phyloP scores from a whole-genome alignment of 345 rosid species.

The Firmiana major region DNA sequence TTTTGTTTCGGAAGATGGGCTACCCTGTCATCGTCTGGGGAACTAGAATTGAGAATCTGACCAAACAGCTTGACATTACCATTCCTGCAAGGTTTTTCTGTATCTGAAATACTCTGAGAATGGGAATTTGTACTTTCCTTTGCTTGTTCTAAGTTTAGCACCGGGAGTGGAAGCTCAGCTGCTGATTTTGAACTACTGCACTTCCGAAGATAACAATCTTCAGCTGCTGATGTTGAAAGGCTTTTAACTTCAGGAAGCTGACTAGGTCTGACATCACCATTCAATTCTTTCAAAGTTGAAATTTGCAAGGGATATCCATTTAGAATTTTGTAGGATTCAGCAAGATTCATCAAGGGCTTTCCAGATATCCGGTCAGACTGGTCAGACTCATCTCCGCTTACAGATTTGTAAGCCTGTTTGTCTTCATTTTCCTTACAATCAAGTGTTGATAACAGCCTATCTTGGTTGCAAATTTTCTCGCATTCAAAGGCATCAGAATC shows the following conservation, averaged over 20 bases:
- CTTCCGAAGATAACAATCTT: constrained; percentile 50
- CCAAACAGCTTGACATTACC: constrained; percentile 87
- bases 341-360: constrained; percentile 26
- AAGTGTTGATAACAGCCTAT: constrained; percentile 30
- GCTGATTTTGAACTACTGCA: constrained; percentile 38
- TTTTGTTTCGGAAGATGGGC: constrained; percentile 25
- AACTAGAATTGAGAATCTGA: constrained; percentile 52
- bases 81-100: constrained; percentile 47
- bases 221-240: constrained; percentile 23
- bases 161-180: constrained; percentile 38
- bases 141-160: constrained; percentile 31
- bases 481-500: constrained; percentile 30
- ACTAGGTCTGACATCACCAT: constrained; percentile 36
- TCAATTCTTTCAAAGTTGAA: constrained; percentile 39
- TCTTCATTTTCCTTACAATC: constrained; percentile 22
- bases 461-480: constrained; percentile 29
- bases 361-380: constrained; percentile 16
- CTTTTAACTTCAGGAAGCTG: constrained; percentile 36
- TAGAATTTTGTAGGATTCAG: constrained; percentile 36
- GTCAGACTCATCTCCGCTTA: constrained; percentile 24
- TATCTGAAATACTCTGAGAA: constrained; percentile 38
- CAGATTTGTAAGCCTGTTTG: constrained; percentile 20
- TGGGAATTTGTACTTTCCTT: constrained; percentile 34
- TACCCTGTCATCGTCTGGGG: constrained; percentile 35
- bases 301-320: constrained; percentile 42